phyloP scores from a whole-genome alignment of 345 rosid genomes.

The Murraya paniculata region DNA sequence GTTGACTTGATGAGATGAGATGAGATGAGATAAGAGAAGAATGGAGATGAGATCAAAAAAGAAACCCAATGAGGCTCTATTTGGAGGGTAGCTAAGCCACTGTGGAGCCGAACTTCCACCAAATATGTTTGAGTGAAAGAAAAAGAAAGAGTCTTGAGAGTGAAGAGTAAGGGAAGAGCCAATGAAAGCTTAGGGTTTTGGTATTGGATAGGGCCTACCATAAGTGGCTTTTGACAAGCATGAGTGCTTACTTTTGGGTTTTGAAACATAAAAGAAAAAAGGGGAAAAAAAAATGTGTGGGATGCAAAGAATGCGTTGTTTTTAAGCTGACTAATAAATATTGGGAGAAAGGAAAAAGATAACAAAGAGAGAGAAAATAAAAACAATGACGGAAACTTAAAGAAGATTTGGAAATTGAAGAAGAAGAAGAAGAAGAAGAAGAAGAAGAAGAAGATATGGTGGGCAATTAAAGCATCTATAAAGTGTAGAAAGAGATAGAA shows the following conservation, averaged over 20 bases:
- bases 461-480: conserved; percentile 49
- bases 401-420: conserved; percentile 38
- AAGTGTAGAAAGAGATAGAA: conserved; percentile 20
- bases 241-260: conserved; percentile 48
- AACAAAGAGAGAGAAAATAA: conserved; percentile 16
- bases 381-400: conserved; percentile 32
- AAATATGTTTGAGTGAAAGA: conserved; percentile 5
- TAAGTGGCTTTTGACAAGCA: conserved; percentile 37
- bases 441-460: conserved; percentile 45
- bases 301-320: conserved; percentile 66
- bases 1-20: conserved; percentile 29
- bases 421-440: conserved; percentile 27
- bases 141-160: conserved; percentile 30
- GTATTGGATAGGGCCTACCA: conserved; percentile 37
- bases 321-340: conserved; percentile 57
- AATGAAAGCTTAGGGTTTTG: conserved; percentile 14
- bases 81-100: background rate
- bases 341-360: conserved; percentile 27
- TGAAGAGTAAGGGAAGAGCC: conserved; percentile 28
- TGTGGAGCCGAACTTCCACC: conserved; percentile 40
- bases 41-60: background rate
- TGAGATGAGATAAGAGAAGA: conserved; percentile 19
- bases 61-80: background rate
- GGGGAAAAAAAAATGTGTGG: conserved; percentile 29
- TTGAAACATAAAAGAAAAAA: conserved; percentile 4